Conservation (phyloP, 148 eudicot genomes). For the Vaccinium macrocarpon region DNA sequence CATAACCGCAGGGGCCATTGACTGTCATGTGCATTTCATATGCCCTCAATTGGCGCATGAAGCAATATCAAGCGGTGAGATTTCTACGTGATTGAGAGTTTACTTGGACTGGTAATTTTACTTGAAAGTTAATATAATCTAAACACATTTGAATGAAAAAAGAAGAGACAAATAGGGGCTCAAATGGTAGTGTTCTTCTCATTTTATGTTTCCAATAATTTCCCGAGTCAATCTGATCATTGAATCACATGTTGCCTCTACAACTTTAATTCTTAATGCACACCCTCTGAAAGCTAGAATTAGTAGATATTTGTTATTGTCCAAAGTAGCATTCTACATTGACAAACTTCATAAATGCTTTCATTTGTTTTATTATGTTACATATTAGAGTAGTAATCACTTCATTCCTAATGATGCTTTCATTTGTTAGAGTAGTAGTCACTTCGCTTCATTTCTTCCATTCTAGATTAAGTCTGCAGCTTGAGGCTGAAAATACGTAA, state of each 20-base stretch:
- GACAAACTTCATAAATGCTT: constrained; percentile 6
- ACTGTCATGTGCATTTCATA: constrained; percentile 96
- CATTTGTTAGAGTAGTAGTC: neutral
- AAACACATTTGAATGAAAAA: neutral
- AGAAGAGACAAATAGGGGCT: neutral
- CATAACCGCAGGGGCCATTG: constrained; percentile 94
- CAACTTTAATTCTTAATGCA: neutral
- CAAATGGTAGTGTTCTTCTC: neutral
- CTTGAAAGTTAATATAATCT: neutral
- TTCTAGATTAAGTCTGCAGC: constrained; percentile 9
- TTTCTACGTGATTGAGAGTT: constrained; percentile 11
- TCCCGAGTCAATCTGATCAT: neutral
- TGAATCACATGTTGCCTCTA: neutral
- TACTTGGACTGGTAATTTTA: neutral
- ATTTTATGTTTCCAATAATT: neutral
- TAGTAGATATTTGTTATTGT: neutral
- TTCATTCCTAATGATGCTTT: neutral
- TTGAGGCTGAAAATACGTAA: neutral
- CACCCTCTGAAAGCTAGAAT: neutral
- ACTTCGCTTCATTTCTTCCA: neutral
- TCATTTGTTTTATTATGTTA: neutral
- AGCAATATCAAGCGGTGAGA: constrained; percentile 94
- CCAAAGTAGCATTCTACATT: neutral
- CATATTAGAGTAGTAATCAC: neutral
- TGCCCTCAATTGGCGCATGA: constrained; percentile 93